Evolutionary conservation across 2,329 filamentous ascomycete genomes (phyloP).

Genomic region (Bipolaris bicolor): DNA sequence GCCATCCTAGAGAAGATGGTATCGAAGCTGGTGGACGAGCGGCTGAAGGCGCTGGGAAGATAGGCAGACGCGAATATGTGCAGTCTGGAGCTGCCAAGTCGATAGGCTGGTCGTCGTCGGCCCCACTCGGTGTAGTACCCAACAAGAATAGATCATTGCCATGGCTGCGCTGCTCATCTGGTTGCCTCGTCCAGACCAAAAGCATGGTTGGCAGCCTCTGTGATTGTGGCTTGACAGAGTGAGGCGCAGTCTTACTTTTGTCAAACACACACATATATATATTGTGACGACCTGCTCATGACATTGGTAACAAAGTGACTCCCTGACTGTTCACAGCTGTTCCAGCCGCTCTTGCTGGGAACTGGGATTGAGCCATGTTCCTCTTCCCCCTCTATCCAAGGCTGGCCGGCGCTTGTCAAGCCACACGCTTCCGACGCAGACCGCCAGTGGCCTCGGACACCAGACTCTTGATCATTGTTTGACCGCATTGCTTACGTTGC

Average conservation of each 20-base stretch:
- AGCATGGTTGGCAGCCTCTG: constrained; percentile 32
- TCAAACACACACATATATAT: constrained; percentile 27
- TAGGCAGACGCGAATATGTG: constrained; percentile 18
- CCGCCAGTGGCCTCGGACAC: neutral
- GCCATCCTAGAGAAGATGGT: constrained; percentile 60
- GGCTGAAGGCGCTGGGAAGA: constrained; percentile 55
- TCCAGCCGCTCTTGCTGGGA: neutral
- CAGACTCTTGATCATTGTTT: constrained; percentile 13
- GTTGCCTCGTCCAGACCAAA: constrained; percentile 21
- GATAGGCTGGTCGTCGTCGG: constrained; percentile 5
- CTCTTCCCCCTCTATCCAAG: constrained; percentile 22
- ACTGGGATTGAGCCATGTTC: neutral
- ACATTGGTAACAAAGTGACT: neutral
- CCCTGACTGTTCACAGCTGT: neutral
- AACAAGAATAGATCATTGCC: constrained; percentile 6
- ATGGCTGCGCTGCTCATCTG: constrained; percentile 4
- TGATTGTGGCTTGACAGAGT: constrained; percentile 39
- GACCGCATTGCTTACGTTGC: constrained; percentile 29
- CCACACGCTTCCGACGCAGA: constrained; percentile 1
- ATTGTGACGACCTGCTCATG: neutral
- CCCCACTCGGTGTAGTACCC: constrained; percentile 9
- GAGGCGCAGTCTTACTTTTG: constrained; percentile 43
- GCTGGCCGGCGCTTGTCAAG: constrained; percentile 19
- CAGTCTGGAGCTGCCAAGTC: constrained; percentile 5
- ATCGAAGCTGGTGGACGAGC: constrained; percentile 75